Evolutionary conservation across 257 asterid species (phyloP), one percentile per base, ranked within the genome.

Genomic region (Echium plantagineum): DNA sequence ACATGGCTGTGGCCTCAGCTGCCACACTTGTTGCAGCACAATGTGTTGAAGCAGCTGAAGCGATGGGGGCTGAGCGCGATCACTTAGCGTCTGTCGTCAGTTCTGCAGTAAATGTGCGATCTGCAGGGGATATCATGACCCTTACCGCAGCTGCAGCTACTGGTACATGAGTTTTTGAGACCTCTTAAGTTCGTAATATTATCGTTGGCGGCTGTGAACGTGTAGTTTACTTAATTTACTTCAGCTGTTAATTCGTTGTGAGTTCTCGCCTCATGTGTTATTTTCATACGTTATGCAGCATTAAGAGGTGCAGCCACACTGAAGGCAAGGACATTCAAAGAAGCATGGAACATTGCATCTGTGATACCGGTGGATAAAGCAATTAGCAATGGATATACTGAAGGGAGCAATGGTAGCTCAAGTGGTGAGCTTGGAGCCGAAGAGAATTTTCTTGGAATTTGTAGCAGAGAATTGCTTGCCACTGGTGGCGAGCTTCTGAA

Each of bases 141-240:
- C 73, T 93, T 30, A 93, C 99, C 0, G 99, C 99, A 1, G 97
- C 86, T 5, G 99, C 99, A 2, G 99, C 99, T 13, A 93, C 99
- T 12, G 89, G 99, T 93, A 77, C 38, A 58, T 12, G 19, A n/a
- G n/a, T 53, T 54, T n/a, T 72, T 8, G 8, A 21, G 52, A 9
- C 21, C 22, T 5, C 2, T 58, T 5, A 4, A 5, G 31, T 19
- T 56, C 19, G 16, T 31, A 2, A 7, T 42, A 2, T 9, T 42
- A 42, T 42, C 13, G 17, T 3, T 42, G 16, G 49, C 13, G 17
- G 15, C 16, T 42, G 17, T 42, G 15, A 42, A 12, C 5, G 10
- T 42, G 17, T 42, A 12, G 17, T 42, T 10, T 3, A 42, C 17
- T 10, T 13, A 10, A 12, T 42, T 42, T 42, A 42, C 49, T 42